These are phyloP conservation scores for Paecilomyces niveus DNA, from an alignment of 2,329 filamentous ascomycete genomes.

Conservation along the genomic window DNA sequence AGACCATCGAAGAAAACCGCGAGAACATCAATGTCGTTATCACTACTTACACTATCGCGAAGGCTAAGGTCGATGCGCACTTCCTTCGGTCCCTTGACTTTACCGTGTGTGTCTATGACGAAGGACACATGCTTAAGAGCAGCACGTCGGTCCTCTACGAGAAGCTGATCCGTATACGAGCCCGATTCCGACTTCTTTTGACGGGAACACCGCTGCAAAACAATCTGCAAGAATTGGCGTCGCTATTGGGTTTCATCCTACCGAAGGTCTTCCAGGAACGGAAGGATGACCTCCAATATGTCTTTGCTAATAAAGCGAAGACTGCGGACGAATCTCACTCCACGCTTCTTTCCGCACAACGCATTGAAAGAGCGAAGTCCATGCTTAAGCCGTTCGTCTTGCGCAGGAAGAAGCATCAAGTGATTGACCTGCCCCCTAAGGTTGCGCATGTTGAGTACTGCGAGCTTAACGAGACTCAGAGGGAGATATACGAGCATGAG, in stretches of 20 bases:
- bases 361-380: slow-evolving; percentile 76
- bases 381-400: slow-evolving; percentile 95
- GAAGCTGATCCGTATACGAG: slow-evolving; percentile 67
- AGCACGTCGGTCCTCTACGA: slow-evolving; percentile 73
- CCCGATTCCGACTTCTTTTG: slow-evolving; percentile 78
- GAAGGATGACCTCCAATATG: slow-evolving; percentile 70
- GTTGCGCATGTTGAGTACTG: slow-evolving; percentile 72
- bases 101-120: slow-evolving; percentile 69
- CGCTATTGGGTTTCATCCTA: slow-evolving; percentile 89
- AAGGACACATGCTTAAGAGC: slow-evolving; percentile 91
- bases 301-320: slow-evolving; percentile 89
- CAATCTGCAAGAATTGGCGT: slow-evolving; percentile 85
- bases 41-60: slow-evolving; percentile 64
- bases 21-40: slow-evolving; percentile 63
- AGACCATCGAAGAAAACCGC: slow-evolving; percentile 57
- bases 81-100: slow-evolving; percentile 58
- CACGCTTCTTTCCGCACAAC: slow-evolving; percentile 76
- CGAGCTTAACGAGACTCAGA: slow-evolving; percentile 66
- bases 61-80: slow-evolving; percentile 52
- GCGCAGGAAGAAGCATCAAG: slow-evolving; percentile 86
- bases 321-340: slow-evolving; percentile 66
- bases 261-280: slow-evolving; percentile 72
- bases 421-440: slow-evolving; percentile 80
- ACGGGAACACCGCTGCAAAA: slow-evolving; percentile 93
- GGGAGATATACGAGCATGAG: slow-evolving; percentile 63